phyloP scores from a whole-genome alignment of 139 green algal genomes.

The Eudorina sp. region DNA sequence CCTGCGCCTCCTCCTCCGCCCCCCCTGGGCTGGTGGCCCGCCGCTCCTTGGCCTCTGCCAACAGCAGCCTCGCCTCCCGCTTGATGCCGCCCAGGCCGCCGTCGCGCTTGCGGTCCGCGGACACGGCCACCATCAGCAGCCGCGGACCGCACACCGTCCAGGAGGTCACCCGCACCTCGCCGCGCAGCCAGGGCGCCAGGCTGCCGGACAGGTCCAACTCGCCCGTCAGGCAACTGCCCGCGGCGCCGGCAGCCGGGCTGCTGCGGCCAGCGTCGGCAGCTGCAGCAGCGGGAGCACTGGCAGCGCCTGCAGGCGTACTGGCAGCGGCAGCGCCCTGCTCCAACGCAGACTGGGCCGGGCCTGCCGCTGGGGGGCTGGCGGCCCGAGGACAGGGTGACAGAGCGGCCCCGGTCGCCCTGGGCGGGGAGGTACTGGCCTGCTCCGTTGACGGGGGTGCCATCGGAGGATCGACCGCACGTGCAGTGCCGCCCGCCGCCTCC shows the following conservation, averaged over 20 bases:
- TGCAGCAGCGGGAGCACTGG: too few relatives aligned
- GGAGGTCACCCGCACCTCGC: constrained; percentile 22
- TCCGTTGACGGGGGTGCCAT: too few relatives aligned
- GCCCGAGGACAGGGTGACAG: too few relatives aligned
- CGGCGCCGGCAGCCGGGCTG: too few relatives aligned
- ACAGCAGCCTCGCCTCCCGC: constrained; percentile 34
- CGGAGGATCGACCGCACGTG: too few relatives aligned
- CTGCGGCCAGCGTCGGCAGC: background rate
- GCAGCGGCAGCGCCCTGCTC: too few relatives aligned
- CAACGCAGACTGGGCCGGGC: too few relatives aligned
- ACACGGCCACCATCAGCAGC: constrained; percentile 29
- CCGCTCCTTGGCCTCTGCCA: constrained; percentile 23
- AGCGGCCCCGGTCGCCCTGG: too few relatives aligned
- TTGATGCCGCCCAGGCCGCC: constrained; percentile 41
- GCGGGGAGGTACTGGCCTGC: too few relatives aligned
- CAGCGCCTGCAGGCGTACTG: too few relatives aligned
- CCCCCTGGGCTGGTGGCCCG: background rate
- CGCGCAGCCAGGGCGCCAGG: constrained; percentile 8
- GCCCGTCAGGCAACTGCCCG: background rate
- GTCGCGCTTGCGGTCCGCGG: constrained; percentile 46
- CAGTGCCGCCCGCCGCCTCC: background rate
- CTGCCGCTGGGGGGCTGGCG: too few relatives aligned
- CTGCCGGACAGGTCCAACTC: constrained; percentile 4
- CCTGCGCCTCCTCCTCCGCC: background rate
- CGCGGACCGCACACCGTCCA: constrained; percentile 25